Base-by-base conservation (phyloP, 1,139 yeast genomes). In the Casaregolazyma lundiana region DNA sequence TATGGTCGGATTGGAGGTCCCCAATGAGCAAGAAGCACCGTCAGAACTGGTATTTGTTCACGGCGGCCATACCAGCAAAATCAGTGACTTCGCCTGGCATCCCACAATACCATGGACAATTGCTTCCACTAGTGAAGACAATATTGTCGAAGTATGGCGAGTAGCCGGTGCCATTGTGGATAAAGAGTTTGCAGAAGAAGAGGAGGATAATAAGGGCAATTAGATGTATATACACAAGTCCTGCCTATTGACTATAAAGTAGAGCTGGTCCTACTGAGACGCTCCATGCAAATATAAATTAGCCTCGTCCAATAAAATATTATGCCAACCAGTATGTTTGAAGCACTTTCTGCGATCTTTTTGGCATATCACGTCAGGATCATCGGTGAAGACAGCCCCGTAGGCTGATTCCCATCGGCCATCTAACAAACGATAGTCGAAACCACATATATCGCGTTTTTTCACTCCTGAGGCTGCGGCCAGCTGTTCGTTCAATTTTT, bases 51-150 rank as follows among this genome's bases (percentile, higher is more conserved):
- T 81, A 18, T 90, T 92, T 60, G 74, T 77, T 30, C 98, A 94
- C 64, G 87, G 84, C 9, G 98, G 98, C 0, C 99, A 92, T 63
- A 79, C 92, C 76, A 71, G 84, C 47, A 90, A 94, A 18, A 86
- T 92, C 13, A 82, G 84, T 58, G 97, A 90, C 61, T 71, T 90
- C 40, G 78, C 82, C 41, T 92, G 98, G 98, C 86, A 89, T 50
- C 78, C 81, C 1, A 81, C 80, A 53, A 84, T 84, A 53, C 81
- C 83, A 8, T 82, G 90, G 85, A 74, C 87, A 67, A 58, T 90
- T 39, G 84, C 92, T 2, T 82, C 94, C 59, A 95, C 88, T 1
- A 81, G 94, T 0, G 95, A 88, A 62, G 98, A 92, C 61, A 92
- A 92, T 62, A 79, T 95, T 2, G 68, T 89, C 26, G 97, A 92